Evolutionary conservation across 495 filamentous ascomycete genomes (phyloP).

Genomic region (Penicillium paxilli): DNA sequence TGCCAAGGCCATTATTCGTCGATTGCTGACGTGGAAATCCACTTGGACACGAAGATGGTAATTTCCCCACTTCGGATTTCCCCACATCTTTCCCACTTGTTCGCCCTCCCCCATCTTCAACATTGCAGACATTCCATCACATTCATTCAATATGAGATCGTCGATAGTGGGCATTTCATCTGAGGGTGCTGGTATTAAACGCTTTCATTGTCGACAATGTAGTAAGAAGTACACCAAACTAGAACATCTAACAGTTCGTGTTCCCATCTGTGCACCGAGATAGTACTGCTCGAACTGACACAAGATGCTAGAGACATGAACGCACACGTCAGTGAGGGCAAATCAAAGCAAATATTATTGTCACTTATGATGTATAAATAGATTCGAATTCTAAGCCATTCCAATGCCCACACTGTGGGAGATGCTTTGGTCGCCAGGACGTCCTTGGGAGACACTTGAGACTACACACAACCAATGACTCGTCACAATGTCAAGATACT

Average conservation of each 20-base stretch:
- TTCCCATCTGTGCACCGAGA: not conserved
- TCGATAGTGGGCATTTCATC: not conserved
- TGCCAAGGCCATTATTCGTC: not conserved
- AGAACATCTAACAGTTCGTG: conserved; percentile 19
- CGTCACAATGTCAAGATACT: not conserved
- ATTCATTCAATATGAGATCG: not conserved
- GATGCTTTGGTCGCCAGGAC: conserved; percentile 20
- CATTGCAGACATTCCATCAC: not conserved
- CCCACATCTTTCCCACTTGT: conserved; percentile 5
- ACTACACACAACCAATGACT: conserved; percentile 5
- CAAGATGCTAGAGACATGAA: conserved; percentile 10
- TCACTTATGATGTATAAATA: not conserved
- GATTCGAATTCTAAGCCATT: conserved; percentile 21
- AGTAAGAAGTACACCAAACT: conserved; percentile 16
- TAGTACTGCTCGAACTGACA: not conserved
- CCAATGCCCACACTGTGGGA: conserved; percentile 13
- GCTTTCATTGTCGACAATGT: conserved; percentile 4
- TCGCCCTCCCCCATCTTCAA: not conserved
- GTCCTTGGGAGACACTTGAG: conserved; percentile 13
- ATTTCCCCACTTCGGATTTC: conserved; percentile 1
- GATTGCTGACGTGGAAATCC: not conserved
- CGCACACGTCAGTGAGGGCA: conserved; percentile 10
- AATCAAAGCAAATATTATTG: not conserved
- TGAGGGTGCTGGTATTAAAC: not conserved
- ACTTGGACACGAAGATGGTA: not conserved